Conservation (phyloP, 2,329 filamentous ascomycete species). For the Exophiala mesophila region DNA sequence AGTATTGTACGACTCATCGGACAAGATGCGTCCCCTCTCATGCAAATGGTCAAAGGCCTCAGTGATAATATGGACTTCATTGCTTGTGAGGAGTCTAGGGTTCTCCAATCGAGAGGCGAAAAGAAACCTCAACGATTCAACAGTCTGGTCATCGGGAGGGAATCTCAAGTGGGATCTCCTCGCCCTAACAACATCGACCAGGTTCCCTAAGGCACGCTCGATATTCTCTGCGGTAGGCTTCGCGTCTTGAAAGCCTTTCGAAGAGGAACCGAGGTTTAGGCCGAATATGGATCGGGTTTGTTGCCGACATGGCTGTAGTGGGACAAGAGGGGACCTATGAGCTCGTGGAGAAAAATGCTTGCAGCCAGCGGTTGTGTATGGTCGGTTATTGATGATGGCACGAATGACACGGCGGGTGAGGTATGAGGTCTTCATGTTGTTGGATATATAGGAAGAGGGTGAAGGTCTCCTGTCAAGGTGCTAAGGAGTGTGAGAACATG, state of each 20-base stretch:
- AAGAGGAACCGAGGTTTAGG: slow-evolving; percentile 9
- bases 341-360: neutral
- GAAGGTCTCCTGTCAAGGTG: too few relatives aligned
- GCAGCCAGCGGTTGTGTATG: slow-evolving; percentile 29
- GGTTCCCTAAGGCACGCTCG: slow-evolving; percentile 21
- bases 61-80: slow-evolving; percentile 57
- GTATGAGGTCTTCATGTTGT: slow-evolving; percentile 39
- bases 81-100: slow-evolving; percentile 55
- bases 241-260: slow-evolving; percentile 14
- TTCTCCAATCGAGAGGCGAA: slow-evolving; percentile 52
- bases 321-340: neutral
- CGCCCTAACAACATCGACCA: slow-evolving; percentile 64
- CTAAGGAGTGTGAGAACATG: too few relatives aligned
- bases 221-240: slow-evolving; percentile 21
- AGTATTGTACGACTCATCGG: slow-evolving; percentile 33
- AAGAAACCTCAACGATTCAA: slow-evolving; percentile 60
- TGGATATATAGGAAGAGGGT: too few relatives aligned
- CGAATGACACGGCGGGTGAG: slow-evolving; percentile 42
- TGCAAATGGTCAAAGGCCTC: slow-evolving; percentile 59
- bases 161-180: slow-evolving; percentile 60
- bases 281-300: slow-evolving; percentile 23
- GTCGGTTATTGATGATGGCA: slow-evolving; percentile 41
- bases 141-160: slow-evolving; percentile 59
- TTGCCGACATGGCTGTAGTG: slow-evolving; percentile 1
- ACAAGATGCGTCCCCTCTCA: slow-evolving; percentile 28